Base-by-base conservation (phyloP, 1,284 basidiomycete species). In the Austroboletus novae-zelandiae region DNA sequence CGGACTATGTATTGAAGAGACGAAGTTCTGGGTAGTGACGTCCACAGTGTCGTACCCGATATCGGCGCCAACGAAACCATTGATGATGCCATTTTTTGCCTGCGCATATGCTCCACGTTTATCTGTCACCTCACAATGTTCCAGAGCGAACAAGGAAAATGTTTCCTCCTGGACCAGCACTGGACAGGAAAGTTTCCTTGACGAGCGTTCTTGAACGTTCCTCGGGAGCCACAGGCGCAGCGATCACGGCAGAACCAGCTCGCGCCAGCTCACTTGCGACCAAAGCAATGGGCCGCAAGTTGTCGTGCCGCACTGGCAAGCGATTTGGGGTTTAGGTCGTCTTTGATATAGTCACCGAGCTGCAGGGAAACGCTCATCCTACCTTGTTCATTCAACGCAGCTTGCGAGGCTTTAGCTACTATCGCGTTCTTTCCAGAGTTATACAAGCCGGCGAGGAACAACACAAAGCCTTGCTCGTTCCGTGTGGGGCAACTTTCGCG, bases 401-500 rank as follows among this genome's bases (percentile, higher is more conserved):
- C 90, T 71, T 98, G 93, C 51, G 99, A 79, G 2, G 96, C 96
- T 59, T 89, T 91, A 36, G 91, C 94, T 59, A 4, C 94, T 59
- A 4, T 93, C 42, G 81, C 82, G 69, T 98, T 90, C 72, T 97
- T 97, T 52, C 96, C 96, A 47, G 94, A 98, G 76, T 95, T 96
- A 77, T 95, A 83, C 32, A 97, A 77, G 51, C 96, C 96, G 27
- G 93, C 94, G 55, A 99, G 76, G 71, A 98, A 86, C 60, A 99
- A 70, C 47, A 98, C 95, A 75, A 99, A 98, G 50, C 96, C 96
- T 74, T 99, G 97, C 75, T 95, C 86, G 62, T 86, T 80, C 57
- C 95, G 86, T 30, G 96, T 91, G 27, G 96, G 96, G 73, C 99
- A 99, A 61, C 93, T 96, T 72, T 98, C 94, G 34, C 96, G 86